These are phyloP conservation scores for Coleophoma cylindrospora DNA, from an alignment of 2,329 filamentous ascomycete species.

Conservation along the genomic window DNA sequence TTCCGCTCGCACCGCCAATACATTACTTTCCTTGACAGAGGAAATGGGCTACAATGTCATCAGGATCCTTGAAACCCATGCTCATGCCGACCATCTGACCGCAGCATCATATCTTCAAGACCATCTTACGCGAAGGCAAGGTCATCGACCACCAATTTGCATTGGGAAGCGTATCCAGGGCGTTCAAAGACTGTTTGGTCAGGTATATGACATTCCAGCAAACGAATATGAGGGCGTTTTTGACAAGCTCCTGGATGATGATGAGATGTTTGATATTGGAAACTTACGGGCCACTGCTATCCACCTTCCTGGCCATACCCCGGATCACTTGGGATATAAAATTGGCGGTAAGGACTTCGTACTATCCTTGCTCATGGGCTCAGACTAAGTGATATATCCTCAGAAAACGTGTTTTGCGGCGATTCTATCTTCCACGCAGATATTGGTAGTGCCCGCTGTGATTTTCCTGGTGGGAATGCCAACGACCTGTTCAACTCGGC, in stretches of 20 bases:
- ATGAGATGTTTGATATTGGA: constrained; percentile 48
- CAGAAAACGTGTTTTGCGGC: constrained; percentile 39
- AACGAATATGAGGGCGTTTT: constrained; percentile 43
- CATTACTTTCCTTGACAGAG: constrained; percentile 37
- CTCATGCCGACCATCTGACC: constrained; percentile 56
- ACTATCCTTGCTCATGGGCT: not conserved
- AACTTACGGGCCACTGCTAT: constrained; percentile 37
- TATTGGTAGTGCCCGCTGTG: constrained; percentile 45
- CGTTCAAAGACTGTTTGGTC: constrained; percentile 45
- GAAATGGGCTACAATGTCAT: constrained; percentile 42
- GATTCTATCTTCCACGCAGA: constrained; percentile 46
- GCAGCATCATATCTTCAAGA: constrained; percentile 52
- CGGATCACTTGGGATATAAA: constrained; percentile 52
- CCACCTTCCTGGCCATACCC: constrained; percentile 54
- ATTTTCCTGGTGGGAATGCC: constrained; percentile 47
- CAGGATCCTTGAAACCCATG: constrained; percentile 57
- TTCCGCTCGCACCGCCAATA: constrained; percentile 46
- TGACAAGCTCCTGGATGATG: constrained; percentile 45
- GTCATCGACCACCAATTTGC: constrained; percentile 36
- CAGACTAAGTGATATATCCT: not conserved
- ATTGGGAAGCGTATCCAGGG: constrained; percentile 48
- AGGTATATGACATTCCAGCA: constrained; percentile 38
- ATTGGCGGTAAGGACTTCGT: constrained; percentile 35
- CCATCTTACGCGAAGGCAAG: constrained; percentile 23
- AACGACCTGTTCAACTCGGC: constrained; percentile 37